phyloP scores from a whole-genome alignment of 805 yeast genomes.

The Cyberlindnera maritima region DNA sequence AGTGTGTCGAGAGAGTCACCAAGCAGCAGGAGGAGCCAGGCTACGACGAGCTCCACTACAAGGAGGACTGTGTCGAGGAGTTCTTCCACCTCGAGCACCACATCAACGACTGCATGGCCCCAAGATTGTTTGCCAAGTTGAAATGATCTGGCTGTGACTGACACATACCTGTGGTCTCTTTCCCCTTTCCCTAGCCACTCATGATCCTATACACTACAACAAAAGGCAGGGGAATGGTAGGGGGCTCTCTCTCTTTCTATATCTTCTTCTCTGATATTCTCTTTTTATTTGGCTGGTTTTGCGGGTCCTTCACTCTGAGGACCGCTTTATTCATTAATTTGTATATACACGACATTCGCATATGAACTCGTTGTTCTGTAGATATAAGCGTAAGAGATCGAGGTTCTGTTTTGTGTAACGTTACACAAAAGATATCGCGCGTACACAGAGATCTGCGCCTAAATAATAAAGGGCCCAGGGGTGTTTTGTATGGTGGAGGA shows the following conservation, averaged over 20 bases:
- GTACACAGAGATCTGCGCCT: background rate
- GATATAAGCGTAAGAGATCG: no score
- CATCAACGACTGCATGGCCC: conserved; percentile 87
- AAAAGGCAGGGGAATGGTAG: background rate
- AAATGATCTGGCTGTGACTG: conserved; percentile 48
- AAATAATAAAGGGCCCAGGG: background rate
- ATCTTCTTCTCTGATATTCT: background rate
- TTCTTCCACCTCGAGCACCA: conserved; percentile 96
- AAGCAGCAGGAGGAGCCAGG: conserved; percentile 81
- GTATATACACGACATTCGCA: background rate
- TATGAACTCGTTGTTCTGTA: background rate
- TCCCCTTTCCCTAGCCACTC: no score
- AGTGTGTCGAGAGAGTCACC: conserved; percentile 94
- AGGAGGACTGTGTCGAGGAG: conserved; percentile 98
- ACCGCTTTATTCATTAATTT: background rate
- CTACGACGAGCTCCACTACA: conserved; percentile 74
- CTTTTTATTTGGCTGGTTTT: background rate
- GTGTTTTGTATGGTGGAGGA: no score
- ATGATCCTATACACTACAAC: no score
- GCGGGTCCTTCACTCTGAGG: background rate
- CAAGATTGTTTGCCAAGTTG: conserved; percentile 82
- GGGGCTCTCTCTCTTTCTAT: background rate
- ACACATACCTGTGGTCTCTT: no score
- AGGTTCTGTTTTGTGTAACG: background rate
- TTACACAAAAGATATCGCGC: background rate